Evolutionary conservation across 768 basidiomycete species (phyloP), one percentile per base, ranked within the genome.

Genomic region (Mycena venus): DNA sequence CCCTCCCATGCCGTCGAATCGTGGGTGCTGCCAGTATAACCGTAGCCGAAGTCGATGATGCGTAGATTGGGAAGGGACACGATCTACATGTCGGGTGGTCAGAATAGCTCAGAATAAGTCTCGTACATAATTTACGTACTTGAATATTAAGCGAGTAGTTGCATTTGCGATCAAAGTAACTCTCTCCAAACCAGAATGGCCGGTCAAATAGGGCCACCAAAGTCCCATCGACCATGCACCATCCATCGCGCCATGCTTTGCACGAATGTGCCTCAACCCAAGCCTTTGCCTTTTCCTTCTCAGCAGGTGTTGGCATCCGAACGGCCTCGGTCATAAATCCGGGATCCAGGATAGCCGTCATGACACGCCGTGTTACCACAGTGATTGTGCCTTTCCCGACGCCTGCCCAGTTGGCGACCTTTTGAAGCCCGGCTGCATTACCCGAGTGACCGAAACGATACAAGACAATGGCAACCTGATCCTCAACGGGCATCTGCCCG

Each of bases 1-100:
- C 70, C 34, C 31, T 60, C 55, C 66, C 66, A 81, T 23, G 78
- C 80, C 0, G 78, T 80, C 29, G 80, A 62, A 61, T 82, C 81
- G 63, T 81, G 36, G 60, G n/a, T n/a, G n/a, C n/a, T n/a, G n/a
- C n/a, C n/a, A n/a, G n/a, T n/a, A n/a, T n/a, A n/a, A n/a, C n/a
- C n/a, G n/a, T n/a, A n/a, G n/a, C n/a, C n/a, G n/a, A n/a, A n/a
- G n/a, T n/a, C n/a, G n/a, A n/a, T n/a, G n/a, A n/a, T 73, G 11
- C 65, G 59, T 4, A 68, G 38, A 42, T 73, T 73, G 0, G 65
- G 72, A 10, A 74, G 51, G 15, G 51, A 58, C 4, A 68, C 40
- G 10, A 68, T 32, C 72, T 73, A 17, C 19, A 29, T 5, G 10
- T 19, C 17, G 21, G n/a, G 21, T 25, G 17, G 21, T 47, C 14